These are phyloP conservation scores for Colletotrichum siamense DNA, from an alignment of 2,329 filamentous ascomycete genomes.

Conservation along the genomic window DNA sequence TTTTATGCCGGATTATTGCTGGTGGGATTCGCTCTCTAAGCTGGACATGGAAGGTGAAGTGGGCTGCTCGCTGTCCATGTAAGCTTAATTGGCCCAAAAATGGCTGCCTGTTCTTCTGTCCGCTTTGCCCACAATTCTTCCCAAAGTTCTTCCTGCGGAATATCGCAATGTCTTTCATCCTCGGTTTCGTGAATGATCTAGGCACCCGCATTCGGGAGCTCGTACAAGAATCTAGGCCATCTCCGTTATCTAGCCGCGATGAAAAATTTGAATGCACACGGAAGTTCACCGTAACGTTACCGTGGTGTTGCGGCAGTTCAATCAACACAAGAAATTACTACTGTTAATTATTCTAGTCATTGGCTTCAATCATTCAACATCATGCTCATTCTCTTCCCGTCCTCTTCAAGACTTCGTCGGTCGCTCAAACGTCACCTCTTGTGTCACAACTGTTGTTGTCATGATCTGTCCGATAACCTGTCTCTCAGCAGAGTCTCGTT, in stretches of 20 bases:
- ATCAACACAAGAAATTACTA: not conserved
- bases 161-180: not conserved
- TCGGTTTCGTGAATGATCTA: not conserved
- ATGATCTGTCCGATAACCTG: conserved; percentile 15
- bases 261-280: not conserved
- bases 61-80: not conserved
- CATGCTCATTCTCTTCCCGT: not conserved
- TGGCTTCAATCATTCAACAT: not conserved
- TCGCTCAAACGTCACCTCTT: conserved; percentile 13
- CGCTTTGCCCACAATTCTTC: not conserved
- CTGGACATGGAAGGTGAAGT: not conserved
- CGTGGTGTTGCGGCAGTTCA: not conserved
- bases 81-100: not conserved
- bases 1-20: not conserved
- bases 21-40: not conserved
- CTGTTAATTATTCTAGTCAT: not conserved
- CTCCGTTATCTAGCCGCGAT: not conserved
- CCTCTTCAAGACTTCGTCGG: not conserved
- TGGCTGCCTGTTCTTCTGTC: not conserved
- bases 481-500: not conserved
- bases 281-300: not conserved
- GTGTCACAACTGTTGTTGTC: conserved; percentile 28
- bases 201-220: not conserved
- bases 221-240: not conserved
- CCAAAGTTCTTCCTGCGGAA: not conserved